These are phyloP conservation scores for Chlorella sp. DNA, from an alignment of 139 green algal species.

Conservation along the genomic window DNA sequence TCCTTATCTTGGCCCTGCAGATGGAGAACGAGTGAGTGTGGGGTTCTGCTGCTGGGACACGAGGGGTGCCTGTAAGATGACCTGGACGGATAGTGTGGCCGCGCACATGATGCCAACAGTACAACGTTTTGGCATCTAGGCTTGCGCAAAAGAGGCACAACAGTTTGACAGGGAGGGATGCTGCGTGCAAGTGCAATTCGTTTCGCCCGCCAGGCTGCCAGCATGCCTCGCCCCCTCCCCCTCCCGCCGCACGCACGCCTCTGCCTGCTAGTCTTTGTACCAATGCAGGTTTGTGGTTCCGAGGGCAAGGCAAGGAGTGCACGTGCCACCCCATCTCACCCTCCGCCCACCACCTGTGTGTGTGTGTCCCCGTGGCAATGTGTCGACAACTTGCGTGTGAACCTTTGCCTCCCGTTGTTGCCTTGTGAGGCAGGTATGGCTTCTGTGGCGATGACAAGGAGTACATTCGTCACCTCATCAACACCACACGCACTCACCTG, in stretches of 20 bases:
- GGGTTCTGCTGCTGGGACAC: no score
- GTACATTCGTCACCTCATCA: slow-evolving; percentile 57
- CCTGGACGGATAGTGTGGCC: no score
- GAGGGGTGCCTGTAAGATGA: slow-evolving; percentile 18
- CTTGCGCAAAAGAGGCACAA: no score
- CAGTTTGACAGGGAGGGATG: no score
- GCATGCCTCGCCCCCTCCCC: neutral
- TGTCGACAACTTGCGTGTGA: no score
- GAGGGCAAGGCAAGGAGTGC: neutral
- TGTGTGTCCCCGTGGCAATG: no score
- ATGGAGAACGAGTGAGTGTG: slow-evolving; percentile 68
- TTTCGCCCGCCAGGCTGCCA: neutral
- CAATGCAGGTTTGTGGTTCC: no score
- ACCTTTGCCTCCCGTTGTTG: no score
- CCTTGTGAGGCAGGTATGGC: slow-evolving; percentile 4
- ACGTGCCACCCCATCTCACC: neutral
- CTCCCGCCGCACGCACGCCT: no score
- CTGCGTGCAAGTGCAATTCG: neutral
- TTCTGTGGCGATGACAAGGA: slow-evolving; percentile 54
- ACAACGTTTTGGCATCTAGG: neutral
- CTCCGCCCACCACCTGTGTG: no score
- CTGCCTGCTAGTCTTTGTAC: no score
- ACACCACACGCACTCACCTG: slow-evolving; percentile 36
- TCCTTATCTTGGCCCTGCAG: slow-evolving; percentile 30
- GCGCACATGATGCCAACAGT: neutral